Conservation (phyloP, 108 stramenopile genomes). For the Skeletonema potamos region DNA sequence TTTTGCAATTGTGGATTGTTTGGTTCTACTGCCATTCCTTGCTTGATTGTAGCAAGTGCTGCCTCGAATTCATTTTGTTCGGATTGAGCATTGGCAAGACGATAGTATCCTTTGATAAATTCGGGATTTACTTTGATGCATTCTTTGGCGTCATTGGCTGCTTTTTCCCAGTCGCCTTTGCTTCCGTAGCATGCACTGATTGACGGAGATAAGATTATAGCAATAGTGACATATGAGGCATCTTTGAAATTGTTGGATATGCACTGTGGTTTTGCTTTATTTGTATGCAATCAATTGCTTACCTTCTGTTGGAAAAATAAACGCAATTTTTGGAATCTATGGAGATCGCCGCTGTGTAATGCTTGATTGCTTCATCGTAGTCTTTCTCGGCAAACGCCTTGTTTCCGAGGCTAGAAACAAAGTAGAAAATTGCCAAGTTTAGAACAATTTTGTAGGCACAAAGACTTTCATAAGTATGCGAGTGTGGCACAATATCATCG, state of each 20-base stretch:
- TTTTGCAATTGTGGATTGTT: conserved; percentile 81
- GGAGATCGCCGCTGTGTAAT: conserved; percentile 89
- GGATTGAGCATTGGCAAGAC: conserved; percentile 82
- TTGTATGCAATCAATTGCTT: too few relatives aligned
- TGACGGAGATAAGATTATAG: background rate
- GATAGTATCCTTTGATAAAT: conserved; percentile 93
- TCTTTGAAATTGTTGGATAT: background rate
- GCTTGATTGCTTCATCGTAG: conserved; percentile 80
- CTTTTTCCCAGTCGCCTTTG: conserved; percentile 65
- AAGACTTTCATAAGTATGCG: background rate
- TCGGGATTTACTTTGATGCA: conserved; percentile 86
- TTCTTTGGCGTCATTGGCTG: conserved; percentile 85
- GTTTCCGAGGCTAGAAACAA: conserved; percentile 81
- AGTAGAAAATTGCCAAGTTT: background rate
- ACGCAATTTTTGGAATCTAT: conserved; percentile 87
- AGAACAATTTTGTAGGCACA: background rate
- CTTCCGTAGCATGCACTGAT: conserved; percentile 84
- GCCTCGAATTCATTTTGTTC: conserved; percentile 76
- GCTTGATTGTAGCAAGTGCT: conserved; percentile 76
- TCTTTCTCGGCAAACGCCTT: conserved; percentile 78
- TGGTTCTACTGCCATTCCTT: conserved; percentile 77
- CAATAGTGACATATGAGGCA: background rate
- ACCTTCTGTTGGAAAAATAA: conserved; percentile 92
- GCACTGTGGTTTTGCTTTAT: background rate
- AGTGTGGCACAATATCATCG: background rate